Conservation (phyloP, 305 asterid species). For the Fraxinus velutina region DNA sequence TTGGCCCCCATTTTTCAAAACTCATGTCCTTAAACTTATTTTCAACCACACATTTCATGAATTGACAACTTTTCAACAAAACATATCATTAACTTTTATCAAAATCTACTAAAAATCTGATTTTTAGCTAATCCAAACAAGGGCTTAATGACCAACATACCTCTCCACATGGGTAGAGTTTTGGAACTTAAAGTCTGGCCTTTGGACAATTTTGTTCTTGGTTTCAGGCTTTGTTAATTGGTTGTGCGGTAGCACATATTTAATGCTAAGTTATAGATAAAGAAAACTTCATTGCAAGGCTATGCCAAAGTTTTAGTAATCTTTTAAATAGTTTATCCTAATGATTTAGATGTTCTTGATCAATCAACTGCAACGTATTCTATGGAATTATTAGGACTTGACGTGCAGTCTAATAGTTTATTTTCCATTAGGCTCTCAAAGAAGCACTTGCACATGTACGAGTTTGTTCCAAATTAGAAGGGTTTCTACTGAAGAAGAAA, state of each 20-base stretch:
- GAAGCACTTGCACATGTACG: constrained; percentile 80
- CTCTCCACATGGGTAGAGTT: background rate
- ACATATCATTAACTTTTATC: background rate
- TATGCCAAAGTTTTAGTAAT: background rate
- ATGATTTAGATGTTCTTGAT: constrained; percentile 11
- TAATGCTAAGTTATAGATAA: constrained; percentile 11
- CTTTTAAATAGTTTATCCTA: background rate
- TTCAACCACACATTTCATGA: background rate
- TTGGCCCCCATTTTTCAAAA: background rate
- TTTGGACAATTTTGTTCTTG: background rate
- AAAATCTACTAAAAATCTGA: background rate
- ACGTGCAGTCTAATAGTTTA: constrained; percentile 25
- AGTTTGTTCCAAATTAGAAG: constrained; percentile 81
- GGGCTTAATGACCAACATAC: background rate
- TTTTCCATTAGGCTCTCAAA: constrained; percentile 60
- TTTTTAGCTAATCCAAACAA: background rate
- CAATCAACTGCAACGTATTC: constrained; percentile 7
- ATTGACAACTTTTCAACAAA: background rate
- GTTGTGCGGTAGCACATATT: background rate
- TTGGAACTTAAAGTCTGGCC: background rate
- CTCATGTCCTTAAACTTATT: background rate
- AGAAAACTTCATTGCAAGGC: constrained; percentile 3
- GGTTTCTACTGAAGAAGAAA: constrained; percentile 75
- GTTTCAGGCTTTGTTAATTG: background rate
- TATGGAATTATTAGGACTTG: constrained; percentile 6